A percentile compares a stretch with the other conserved stretches of the same genome.
Evolutionary conservation across 257 asterid genomes (phyloP).

Genomic region (Petunia secreta): DNA sequence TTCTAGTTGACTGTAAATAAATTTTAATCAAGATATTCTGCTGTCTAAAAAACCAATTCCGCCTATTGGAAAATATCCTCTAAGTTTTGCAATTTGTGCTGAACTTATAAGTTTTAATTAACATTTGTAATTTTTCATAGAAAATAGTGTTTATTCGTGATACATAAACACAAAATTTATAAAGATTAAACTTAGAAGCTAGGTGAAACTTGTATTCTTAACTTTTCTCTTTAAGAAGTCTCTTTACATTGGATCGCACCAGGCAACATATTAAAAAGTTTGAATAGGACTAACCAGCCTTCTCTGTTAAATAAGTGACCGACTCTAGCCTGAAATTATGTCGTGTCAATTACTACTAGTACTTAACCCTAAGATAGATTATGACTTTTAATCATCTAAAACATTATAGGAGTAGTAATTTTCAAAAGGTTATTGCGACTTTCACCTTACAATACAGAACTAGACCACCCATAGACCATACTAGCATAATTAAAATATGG

Average conservation of each 20-base stretch:
- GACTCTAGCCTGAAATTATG: not conserved
- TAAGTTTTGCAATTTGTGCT: not conserved
- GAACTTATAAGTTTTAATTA: not conserved
- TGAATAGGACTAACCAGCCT: too few species aligned
- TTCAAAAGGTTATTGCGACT: not conserved
- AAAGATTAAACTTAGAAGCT: not conserved
- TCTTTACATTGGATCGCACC: too few species aligned
- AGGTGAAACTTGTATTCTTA: too few species aligned
- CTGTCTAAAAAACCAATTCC: too few species aligned
- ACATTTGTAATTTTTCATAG: not conserved
- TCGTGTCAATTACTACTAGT: not conserved
- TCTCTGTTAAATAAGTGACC: too few species aligned
- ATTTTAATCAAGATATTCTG: too few species aligned
- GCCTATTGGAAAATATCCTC: too few species aligned
- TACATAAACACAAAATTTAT: not conserved
- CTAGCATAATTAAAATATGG: not conserved
- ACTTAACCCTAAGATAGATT: constrained; percentile 17
- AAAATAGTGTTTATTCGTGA: not conserved
- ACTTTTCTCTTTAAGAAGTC: too few species aligned
- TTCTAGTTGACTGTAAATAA: not conserved
- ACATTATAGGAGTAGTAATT: not conserved
- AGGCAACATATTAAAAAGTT: too few species aligned
- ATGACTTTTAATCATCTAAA: constrained; percentile 19
- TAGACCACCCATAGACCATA: too few species aligned
- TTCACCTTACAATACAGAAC: too few species aligned